Evolutionary conservation across 768 basidiomycete species (phyloP).

Genomic region (Phanerodontia chrysosporium): DNA sequence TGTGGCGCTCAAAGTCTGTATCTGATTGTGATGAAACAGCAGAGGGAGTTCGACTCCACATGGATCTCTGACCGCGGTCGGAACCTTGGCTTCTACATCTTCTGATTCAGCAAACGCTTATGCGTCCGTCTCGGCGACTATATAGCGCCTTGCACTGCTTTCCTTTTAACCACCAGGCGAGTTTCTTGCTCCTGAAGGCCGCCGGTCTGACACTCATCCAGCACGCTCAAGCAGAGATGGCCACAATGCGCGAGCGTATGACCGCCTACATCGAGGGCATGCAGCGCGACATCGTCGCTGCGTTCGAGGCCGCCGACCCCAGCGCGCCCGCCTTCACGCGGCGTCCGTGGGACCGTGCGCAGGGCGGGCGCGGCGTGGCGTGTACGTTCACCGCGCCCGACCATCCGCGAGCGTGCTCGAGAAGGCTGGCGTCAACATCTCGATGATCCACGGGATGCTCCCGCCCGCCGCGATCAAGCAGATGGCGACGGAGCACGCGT

Average conservation of each 20-base stretch:
- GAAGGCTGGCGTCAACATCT: conserved; percentile 95
- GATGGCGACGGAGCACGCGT: conserved; percentile 89
- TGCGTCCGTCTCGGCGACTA: too few species aligned
- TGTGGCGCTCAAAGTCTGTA: too few species aligned
- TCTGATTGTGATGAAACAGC: too few species aligned
- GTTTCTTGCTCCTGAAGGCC: too few species aligned
- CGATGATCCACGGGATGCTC: conserved; percentile 57
- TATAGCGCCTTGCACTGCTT: neutral
- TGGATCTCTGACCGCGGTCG: too few species aligned
- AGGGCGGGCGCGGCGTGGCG: conserved; percentile 75
- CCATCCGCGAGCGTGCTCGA: conserved; percentile 61
- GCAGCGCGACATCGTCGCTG: conserved; percentile 72
- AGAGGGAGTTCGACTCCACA: too few species aligned
- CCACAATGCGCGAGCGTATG: conserved; percentile 63
- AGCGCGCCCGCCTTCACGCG: conserved; percentile 67
- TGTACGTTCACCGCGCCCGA: conserved; percentile 66
- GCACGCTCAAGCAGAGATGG: neutral
- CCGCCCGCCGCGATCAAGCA: conserved; percentile 78
- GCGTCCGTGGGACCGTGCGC: conserved; percentile 68
- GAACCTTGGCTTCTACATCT: too few species aligned
- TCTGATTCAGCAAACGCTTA: too few species aligned
- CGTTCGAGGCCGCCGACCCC: conserved; percentile 76
- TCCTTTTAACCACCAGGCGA: neutral
- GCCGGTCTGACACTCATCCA: too few species aligned
- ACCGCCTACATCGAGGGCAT: conserved; percentile 69